A percentile compares a stretch with the other conserved stretches of the same genome.
Conservation (phyloP, 352 stramenopile genomes). For the Phytophthora litchii region DNA sequence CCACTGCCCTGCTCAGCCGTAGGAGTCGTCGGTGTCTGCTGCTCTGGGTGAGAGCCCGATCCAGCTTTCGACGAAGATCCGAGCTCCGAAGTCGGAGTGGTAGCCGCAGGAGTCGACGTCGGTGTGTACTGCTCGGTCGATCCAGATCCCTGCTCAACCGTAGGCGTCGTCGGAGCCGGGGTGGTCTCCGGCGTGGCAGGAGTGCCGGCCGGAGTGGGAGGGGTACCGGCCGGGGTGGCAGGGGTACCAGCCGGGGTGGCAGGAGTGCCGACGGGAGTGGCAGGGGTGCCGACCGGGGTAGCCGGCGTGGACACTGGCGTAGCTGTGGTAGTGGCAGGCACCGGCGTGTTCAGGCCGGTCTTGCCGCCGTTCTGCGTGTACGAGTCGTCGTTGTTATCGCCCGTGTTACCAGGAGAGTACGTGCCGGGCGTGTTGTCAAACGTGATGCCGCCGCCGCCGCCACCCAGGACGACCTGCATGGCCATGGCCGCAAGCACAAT, state of each 20-base stretch:
- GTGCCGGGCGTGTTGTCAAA: conserved; percentile 27
- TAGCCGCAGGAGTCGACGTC: background rate
- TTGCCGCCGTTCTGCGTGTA: conserved; percentile 28
- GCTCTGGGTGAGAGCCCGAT: no score
- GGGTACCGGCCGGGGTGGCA: background rate
- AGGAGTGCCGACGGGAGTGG: conserved; percentile 13
- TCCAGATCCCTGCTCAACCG: conserved; percentile 1
- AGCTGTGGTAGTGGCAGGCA: conserved; percentile 13
- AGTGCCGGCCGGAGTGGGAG: no score
- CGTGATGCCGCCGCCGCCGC: conserved; percentile 33
- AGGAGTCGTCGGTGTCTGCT: background rate
- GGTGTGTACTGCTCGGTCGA: conserved; percentile 10
- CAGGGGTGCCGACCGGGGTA: conserved; percentile 2
- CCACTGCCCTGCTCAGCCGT: background rate
- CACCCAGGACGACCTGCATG: conserved; percentile 45
- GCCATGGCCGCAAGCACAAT: conserved; percentile 40
- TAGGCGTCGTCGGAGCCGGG: conserved; percentile 9
- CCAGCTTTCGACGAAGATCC: no score
- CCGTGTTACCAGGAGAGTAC: conserved; percentile 13
- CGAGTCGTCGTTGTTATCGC: conserved; percentile 6
- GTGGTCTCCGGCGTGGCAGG: background rate
- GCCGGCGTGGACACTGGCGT: background rate
- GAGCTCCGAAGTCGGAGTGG: conserved; percentile 9
- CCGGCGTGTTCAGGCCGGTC: conserved; percentile 22
- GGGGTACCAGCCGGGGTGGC: conserved; percentile 4